phyloP scores from a whole-genome alignment of 305 asterid genomes.

The Lippia alba region DNA sequence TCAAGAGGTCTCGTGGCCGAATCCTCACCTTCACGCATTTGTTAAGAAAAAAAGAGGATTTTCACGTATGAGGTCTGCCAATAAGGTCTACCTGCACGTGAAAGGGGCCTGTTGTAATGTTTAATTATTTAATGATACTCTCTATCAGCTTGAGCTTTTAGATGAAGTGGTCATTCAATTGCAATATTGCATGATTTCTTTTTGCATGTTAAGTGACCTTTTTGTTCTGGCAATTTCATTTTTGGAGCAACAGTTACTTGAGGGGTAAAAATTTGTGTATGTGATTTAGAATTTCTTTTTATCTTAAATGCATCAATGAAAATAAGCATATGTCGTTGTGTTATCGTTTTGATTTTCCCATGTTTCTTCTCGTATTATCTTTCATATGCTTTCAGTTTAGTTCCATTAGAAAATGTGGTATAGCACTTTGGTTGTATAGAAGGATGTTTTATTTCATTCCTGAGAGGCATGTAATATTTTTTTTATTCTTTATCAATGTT shows the following conservation, averaged over 20 bases:
- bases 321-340: not conserved
- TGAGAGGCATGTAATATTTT: constrained; percentile 10
- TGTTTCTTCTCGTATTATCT: constrained; percentile 16
- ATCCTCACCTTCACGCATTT: too few relatives aligned
- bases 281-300: not conserved
- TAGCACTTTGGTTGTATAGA: constrained; percentile 23
- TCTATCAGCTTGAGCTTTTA: too few relatives aligned
- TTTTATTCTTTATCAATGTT: constrained; percentile 12
- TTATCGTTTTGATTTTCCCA: not conserved
- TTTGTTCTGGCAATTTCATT: not conserved
- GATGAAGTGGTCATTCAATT: too few relatives aligned
- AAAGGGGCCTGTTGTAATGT: too few relatives aligned
- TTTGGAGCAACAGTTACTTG: not conserved
- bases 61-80: too few relatives aligned
- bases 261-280: constrained; percentile 3
- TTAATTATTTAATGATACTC: too few relatives aligned
- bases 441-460: constrained; percentile 26
- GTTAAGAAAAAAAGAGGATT: too few relatives aligned
- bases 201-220: not conserved
- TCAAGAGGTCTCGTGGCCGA: too few relatives aligned
- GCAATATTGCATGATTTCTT: not conserved
- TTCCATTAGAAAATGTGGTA: constrained; percentile 27
- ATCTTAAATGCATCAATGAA: not conserved
- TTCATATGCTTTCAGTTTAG: constrained; percentile 6
- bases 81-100: too few relatives aligned